Evolutionary conservation across 2,329 filamentous ascomycete species (phyloP), one percentile per base, ranked within the genome.

Genomic region (Colletotrichum musicola): DNA sequence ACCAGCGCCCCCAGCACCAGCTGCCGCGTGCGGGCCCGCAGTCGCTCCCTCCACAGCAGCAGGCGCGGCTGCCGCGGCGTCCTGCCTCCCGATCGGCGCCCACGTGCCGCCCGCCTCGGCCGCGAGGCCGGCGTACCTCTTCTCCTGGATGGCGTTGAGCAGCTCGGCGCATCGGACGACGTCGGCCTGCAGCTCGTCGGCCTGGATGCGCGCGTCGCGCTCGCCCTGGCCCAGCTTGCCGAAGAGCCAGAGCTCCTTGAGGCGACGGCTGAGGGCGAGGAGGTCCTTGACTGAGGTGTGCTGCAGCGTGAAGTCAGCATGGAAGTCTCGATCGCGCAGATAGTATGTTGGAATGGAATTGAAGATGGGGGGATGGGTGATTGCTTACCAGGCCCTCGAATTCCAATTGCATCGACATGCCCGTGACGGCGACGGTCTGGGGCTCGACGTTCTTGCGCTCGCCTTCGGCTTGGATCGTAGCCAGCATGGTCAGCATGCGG

Each of bases 181-280:
- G 68, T 83, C 76, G 25, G 70, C 72, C 57, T 81, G 77, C 7
- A 82, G 75, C 64, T 74, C 74, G 56, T 77, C 78, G 54, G 81
- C 79, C 68, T 79, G 79, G 10, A 75, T 77, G 59, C 75, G 75
- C 47, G 76, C 75, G 49, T 77, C 75, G 20, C 75, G 74, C 64
- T 82, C 79, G 44, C 77, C 77, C 63, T 79, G 73, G 64, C 81
- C 78, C 30, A 84, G 78, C 55, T 83, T 75, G 0, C 82, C 78
- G 64, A 82, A 80, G 60, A 84, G 74, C 83, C 83, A 81, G 57
- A 84, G 77, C 74, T 85, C 78, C 71, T 85, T 83, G 75, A 84
- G 77, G 55, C 79, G 78, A 60, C 82, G 81, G 25, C 80, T 81
- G 4, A 84, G 77, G 4, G 81, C 75, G 62, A 84, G 78, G 7